Evolutionary conservation across 2,329 filamentous ascomycete species (phyloP), one percentile per base, ranked within the genome.

Genomic region (Fusarium musae): DNA sequence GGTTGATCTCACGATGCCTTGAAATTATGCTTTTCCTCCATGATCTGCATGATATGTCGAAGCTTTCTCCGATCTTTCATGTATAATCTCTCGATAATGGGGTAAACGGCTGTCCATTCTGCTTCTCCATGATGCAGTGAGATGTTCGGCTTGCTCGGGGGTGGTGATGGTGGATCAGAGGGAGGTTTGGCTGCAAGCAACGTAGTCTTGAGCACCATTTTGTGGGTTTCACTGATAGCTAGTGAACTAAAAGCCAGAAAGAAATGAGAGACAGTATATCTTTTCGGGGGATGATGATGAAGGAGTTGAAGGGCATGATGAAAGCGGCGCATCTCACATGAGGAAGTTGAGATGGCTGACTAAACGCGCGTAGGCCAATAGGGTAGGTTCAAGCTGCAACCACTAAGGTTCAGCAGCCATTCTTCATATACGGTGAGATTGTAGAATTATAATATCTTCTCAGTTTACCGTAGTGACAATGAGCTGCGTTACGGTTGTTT

Each of bases 21-120:
- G 66, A 71, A 71, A 40, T 52, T 62, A 30, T 71, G 34, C 4
- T 50, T 32, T 26, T 59, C 58, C 47, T 71, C 67, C 69, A 70
- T 70, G 10, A 53, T 62, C 7, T 62, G 43, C 57, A 71, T 70
- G 5, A 70, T 68, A 53, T 67, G 21, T 4, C 57, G 56, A n/a
- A 71, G 57, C 15, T 70, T 71, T 36, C 67, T 54, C 1, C 69
- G 28, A 13, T 71, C 69, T 19, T 26, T 39, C 19, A 66, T 32
- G 6, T 71, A 71, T 15, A 71, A 12, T 10, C 34, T 44, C 37
- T 71, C 62, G 5, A 71, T 50, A 2, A 56, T 40, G 7, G 53
- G 62, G 52, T 63, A 56, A 9, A 71, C 34, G 17, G 57, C 44
- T 16, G 23, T 28, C 69, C 67, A 71, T 43, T 71, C 67, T 30